Conservation (phyloP, 345 rosid genomes). For the Heritiera fomes region DNA sequence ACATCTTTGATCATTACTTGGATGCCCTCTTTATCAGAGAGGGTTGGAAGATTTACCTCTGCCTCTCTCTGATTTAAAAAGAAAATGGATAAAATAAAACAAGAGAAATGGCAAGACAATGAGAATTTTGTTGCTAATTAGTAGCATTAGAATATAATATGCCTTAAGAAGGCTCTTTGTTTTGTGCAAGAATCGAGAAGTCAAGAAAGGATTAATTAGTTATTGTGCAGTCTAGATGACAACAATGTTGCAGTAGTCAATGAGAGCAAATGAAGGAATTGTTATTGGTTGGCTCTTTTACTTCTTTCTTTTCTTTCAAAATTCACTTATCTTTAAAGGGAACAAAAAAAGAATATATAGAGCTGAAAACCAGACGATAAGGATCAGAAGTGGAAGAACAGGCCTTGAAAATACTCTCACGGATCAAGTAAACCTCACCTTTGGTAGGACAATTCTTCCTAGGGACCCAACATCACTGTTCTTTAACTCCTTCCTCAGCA, state of each 20-base stretch:
- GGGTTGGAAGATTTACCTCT: conserved; percentile 68
- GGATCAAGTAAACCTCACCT: conserved; percentile 49
- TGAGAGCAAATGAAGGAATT: conserved; percentile 26
- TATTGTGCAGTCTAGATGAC: conserved; percentile 29
- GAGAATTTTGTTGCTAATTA: too few species aligned
- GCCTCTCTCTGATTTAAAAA: conserved; percentile 56
- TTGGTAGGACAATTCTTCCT: conserved; percentile 86
- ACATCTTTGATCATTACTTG: conserved; percentile 46
- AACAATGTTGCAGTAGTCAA: conserved; percentile 29
- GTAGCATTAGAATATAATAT: not conserved
- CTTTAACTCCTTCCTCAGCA: conserved; percentile 62
- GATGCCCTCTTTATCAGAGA: conserved; percentile 65
- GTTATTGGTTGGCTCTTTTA: conserved; percentile 17
- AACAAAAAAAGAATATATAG: conserved; percentile 19
- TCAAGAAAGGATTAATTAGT: conserved; percentile 24
- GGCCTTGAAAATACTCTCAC: not conserved
- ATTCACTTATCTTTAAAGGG: conserved; percentile 6
- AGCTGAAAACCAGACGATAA: not conserved
- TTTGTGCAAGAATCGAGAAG: conserved; percentile 32
- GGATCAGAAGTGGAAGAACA: not conserved
- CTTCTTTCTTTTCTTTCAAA: conserved; percentile 18
- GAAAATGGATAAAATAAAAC: too few species aligned
- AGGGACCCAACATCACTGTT: conserved; percentile 84
- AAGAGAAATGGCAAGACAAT: too few species aligned
- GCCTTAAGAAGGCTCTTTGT: not conserved